Evolutionary conservation across 2,329 filamentous ascomycete genomes (phyloP), one percentile per base, ranked within the genome.

Genomic region (Diaporthe humulicola): DNA sequence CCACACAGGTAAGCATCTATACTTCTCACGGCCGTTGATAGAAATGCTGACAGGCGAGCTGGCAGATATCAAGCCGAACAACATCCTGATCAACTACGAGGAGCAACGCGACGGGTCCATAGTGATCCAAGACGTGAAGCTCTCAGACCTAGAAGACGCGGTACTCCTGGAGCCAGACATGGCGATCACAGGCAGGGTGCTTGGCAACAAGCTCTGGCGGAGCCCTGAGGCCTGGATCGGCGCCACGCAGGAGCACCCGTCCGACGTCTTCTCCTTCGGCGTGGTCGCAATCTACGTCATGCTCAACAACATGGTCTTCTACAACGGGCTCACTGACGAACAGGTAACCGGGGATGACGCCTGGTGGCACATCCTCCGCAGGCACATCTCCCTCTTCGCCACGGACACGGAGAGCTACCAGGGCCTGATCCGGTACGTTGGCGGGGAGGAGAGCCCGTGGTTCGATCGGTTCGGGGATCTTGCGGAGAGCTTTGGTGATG

Each of bases 31-130:
- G n/a, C n/a, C n/a, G n/a, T n/a, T n/a, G 36, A 42, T 12, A n/a
- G 10, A 57, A 66, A 52, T 12, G 17, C 45, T 45, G 57, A 48
- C 17, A 28, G n/a, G n/a, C n/a, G n/a, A 67, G 50, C n/a, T 66
- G 30, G 36, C 77, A 81, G 83, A 84, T 74, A 80, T 83, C 70
- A 84, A 83, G 76, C 80, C 82, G 56, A 81, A 84, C 72, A 84
- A 84, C 69, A 81, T 84, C 57, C 78, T 83, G 70, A 56, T 85
- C 40, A 79, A 84, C 74, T 80, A 81, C 57, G 77, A 80, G 17
- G 76, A 79, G 61, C 77, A 56, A 45, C 70, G 52, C 52, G 70
- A 48, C 12, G 75, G 67, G 42, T 61, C 75, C 17, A 22, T 80
- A 5, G 75, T 12, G 1, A 74, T 83, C 36, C 76, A 80, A 17